A percentile compares a stretch with the other conserved stretches of the same genome.
These are phyloP conservation scores for Acanthamoeba culbertsoni DNA, from an alignment of 208 protist genomes.

Conservation along the genomic window DNA sequence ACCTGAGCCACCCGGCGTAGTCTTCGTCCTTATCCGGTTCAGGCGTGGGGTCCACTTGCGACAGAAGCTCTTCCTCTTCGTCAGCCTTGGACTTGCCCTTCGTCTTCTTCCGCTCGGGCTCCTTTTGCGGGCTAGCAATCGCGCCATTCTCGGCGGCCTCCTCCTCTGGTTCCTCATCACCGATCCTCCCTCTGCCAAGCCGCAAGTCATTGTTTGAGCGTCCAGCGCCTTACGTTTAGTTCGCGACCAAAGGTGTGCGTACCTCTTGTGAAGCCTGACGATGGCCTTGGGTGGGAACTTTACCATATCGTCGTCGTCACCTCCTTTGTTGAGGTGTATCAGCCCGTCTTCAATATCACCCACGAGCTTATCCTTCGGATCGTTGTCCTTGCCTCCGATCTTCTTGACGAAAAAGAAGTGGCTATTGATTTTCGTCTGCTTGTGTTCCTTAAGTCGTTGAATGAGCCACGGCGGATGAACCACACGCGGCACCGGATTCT, in stretches of 20 bases:
- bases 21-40: conserved; percentile 2
- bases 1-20: conserved; percentile 10
- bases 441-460: conserved; percentile 84
- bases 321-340: not conserved
- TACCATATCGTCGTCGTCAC: not conserved
- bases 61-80: not conserved
- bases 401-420: conserved; percentile 64
- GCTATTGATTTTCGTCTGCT: conserved; percentile 64
- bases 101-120: conserved; percentile 27
- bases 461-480: conserved; percentile 97
- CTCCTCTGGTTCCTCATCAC: not conserved
- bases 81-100: conserved; percentile 11
- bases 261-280: conserved; percentile 46
- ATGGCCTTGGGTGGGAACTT: conserved; percentile 48
- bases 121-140: conserved; percentile 4
- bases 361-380: not conserved
- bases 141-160: conserved; percentile 1
- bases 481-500: conserved; percentile 97
- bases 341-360: conserved; percentile 75
- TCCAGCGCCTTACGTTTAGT: not conserved
- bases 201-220: not conserved
- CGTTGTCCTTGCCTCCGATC: not conserved
- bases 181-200: not conserved
- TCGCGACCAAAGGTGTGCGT: not conserved
- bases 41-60: conserved; percentile 2